Conservation (phyloP, 805 yeast species). For the Lipomyces mesembrius region DNA sequence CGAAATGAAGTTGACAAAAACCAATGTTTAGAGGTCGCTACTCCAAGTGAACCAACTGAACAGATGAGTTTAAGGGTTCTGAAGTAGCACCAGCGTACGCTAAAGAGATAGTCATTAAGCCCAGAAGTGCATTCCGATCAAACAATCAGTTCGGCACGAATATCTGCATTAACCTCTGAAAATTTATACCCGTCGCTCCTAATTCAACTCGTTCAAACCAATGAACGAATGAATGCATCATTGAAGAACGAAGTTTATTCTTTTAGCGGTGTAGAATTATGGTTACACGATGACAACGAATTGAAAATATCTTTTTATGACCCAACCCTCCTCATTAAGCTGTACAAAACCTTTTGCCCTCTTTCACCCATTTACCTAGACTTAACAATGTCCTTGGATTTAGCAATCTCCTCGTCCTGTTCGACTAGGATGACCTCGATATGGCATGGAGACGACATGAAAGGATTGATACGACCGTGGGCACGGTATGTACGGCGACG, state of each 20-base stretch:
- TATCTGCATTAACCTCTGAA: no score
- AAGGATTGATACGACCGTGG: slow-evolving; percentile 99
- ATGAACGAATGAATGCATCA: neutral
- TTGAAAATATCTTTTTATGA: slow-evolving; percentile 26
- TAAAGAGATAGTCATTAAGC: no score
- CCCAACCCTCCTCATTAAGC: neutral
- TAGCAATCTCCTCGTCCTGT: slow-evolving; percentile 90
- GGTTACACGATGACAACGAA: slow-evolving; percentile 11
- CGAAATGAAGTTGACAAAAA: no score
- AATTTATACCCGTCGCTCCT: neutral
- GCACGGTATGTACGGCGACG: slow-evolving; percentile 99
- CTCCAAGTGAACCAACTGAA: no score
- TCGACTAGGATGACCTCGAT: slow-evolving; percentile 96
- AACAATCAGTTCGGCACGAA: no score
- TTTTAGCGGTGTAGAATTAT: slow-evolving; percentile 4
- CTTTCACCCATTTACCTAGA: slow-evolving; percentile 26
- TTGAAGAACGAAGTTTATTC: neutral
- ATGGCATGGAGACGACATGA: slow-evolving; percentile 99
- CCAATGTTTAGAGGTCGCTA: no score
- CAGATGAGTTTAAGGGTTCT: no score
- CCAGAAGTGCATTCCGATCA: no score
- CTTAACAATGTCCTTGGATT: slow-evolving; percentile 68
- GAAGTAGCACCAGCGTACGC: no score
- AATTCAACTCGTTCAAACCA: neutral
- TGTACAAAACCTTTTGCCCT: slow-evolving; percentile 8